Percentiles rank a stretch among this genome's conserved stretches.
phyloP scores from a whole-genome alignment of 2,329 filamentous ascomycete species.

The Ascosphaera pollenicola region DNA sequence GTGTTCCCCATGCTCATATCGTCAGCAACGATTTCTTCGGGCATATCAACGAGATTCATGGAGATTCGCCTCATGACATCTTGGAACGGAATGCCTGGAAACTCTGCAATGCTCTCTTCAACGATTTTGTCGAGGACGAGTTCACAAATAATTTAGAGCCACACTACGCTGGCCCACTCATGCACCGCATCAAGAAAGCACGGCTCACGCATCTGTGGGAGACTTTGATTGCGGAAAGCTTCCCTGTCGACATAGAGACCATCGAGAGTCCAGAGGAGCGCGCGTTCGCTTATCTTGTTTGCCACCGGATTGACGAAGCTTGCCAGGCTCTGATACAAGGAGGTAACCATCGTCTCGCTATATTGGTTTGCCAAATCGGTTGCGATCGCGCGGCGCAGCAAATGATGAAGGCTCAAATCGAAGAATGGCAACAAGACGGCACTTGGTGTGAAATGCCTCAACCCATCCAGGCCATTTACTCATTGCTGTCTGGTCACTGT shows the following conservation, averaged over 20 bases:
- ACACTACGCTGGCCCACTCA: conserved; percentile 13
- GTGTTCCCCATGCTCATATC: conserved; percentile 33
- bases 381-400: conserved; percentile 44
- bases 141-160: conserved; percentile 11
- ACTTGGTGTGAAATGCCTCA: conserved; percentile 74
- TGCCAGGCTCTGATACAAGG: conserved; percentile 57
- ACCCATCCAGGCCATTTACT: conserved; percentile 67
- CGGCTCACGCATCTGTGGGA: conserved; percentile 23
- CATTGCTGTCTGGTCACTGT: conserved; percentile 73
- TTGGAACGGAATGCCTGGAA: conserved; percentile 46
- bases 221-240: conserved; percentile 29
- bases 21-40: conserved; percentile 13
- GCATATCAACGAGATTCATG: conserved; percentile 11
- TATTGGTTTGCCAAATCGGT: conserved; percentile 63
- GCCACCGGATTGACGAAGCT: conserved; percentile 59
- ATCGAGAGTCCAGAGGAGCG: conserved; percentile 54
- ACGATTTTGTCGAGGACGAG: conserved; percentile 32
- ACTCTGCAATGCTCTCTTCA: conserved; percentile 69
- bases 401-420: conserved; percentile 60
- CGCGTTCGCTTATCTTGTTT: conserved; percentile 58
- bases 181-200: conserved; percentile 26
- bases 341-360: conserved; percentile 64
- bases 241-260: conserved; percentile 45
- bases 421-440: conserved; percentile 63
- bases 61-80: conserved; percentile 11